Conservation (phyloP, 805 yeast species). For the Clavispora vitiphila region DNA sequence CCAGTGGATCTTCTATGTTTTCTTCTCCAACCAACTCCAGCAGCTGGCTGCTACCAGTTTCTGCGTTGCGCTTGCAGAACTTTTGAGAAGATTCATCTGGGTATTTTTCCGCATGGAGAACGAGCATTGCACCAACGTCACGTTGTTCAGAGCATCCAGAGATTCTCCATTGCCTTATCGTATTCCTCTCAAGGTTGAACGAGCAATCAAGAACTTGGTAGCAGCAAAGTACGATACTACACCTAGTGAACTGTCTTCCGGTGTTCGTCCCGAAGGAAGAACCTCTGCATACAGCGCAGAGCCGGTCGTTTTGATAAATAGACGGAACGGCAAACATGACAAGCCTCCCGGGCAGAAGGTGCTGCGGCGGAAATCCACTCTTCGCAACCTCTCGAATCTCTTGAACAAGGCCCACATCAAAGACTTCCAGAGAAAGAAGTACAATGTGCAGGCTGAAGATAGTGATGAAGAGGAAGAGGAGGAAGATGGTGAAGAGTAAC, state of each 20-base stretch:
- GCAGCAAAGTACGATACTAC: conserved; percentile 23
- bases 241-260: conserved; percentile 4
- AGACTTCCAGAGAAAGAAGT: conserved; percentile 71
- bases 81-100: conserved; percentile 84
- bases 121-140: conserved; percentile 90
- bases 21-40: conserved; percentile 69
- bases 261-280: conserved; percentile 10
- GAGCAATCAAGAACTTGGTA: conserved; percentile 32
- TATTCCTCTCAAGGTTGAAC: conserved; percentile 28
- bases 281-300: conserved; percentile 2
- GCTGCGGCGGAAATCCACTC: conserved; percentile 25
- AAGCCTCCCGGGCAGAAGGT: neutral
- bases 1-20: conserved; percentile 88
- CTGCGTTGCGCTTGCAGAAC: conserved; percentile 75
- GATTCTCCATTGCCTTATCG: conserved; percentile 84
- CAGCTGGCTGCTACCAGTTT: conserved; percentile 88
- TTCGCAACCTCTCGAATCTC: conserved; percentile 46
- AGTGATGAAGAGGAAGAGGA: conserved; percentile 35
- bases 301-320: conserved; percentile 1
- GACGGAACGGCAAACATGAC: neutral
- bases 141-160: conserved; percentile 78
- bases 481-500: conserved; percentile 9
- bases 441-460: conserved; percentile 22
- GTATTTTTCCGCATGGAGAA: conserved; percentile 89
- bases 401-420: conserved; percentile 75